Evolutionary conservation across 1,139 yeast genomes (phyloP).

Genomic region (Scheffersomyces titani): DNA sequence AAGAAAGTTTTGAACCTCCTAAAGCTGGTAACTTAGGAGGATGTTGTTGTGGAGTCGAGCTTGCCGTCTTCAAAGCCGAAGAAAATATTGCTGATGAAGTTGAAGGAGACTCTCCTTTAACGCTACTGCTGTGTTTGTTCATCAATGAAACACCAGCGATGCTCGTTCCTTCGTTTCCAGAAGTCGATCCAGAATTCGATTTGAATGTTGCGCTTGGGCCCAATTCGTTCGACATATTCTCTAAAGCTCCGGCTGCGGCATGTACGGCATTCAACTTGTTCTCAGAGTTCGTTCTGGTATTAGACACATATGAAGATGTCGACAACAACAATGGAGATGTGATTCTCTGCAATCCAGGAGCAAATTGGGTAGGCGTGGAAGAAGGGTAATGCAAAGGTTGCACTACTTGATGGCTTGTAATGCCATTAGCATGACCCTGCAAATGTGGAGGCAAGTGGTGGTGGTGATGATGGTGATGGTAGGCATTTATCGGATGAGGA

Average conservation of each 20-base stretch:
- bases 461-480: conserved; percentile 21
- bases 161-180: conserved; percentile 10
- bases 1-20: conserved; percentile 22
- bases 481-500: conserved; percentile 12
- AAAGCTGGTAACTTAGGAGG: conserved; percentile 38
- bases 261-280: conserved; percentile 9
- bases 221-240: conserved; percentile 50
- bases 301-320: conserved; percentile 43
- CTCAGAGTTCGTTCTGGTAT: conserved; percentile 25
- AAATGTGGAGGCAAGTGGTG: conserved; percentile 25
- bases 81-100: conserved; percentile 26
- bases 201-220: conserved; percentile 50
- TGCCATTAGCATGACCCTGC: conserved; percentile 6
- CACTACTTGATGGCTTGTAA: conserved; percentile 33
- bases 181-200: conserved; percentile 5
- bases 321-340: conserved; percentile 64
- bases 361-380: conserved; percentile 71
- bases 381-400: conserved; percentile 67
- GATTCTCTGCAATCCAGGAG: conserved; percentile 61
- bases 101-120: conserved; percentile 9
- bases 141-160: conserved; percentile 34
- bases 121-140: conserved; percentile 13
- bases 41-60: conserved; percentile 20
- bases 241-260: conserved; percentile 62
- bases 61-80: conserved; percentile 29